Evolutionary conservation across 192 early-diverging fungal genomes (phyloP).

Genomic region (Phycomyces blakesleeanus): DNA sequence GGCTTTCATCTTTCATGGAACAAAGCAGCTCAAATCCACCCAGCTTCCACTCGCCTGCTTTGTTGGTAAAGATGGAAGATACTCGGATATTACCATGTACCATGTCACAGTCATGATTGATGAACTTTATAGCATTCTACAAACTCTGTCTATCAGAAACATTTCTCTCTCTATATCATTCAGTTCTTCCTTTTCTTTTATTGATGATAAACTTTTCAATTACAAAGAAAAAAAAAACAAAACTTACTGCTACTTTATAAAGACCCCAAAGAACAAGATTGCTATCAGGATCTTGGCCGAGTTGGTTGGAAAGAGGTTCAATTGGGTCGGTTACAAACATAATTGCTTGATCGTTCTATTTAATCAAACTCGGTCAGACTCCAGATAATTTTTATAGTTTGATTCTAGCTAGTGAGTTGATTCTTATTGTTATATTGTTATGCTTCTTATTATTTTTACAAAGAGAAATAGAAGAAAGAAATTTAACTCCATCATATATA

Average conservation of each 20-base stretch:
- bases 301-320: slow-evolving; percentile 59
- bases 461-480: too few species aligned
- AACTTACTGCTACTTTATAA: slow-evolving; percentile 79
- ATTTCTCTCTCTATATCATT: neutral
- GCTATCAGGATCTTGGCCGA: slow-evolving; percentile 45
- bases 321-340: slow-evolving; percentile 89
- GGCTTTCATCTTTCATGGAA: slow-evolving; percentile 65
- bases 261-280: slow-evolving; percentile 81
- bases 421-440: too few species aligned
- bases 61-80: slow-evolving; percentile 79
- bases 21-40: slow-evolving; percentile 83
- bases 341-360: slow-evolving; percentile 54
- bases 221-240: slow-evolving; percentile 1
- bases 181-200: too few species aligned
- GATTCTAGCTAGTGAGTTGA: neutral
- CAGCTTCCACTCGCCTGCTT: slow-evolving; percentile 93
- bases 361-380: too few species aligned
- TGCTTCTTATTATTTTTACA: too few species aligned
- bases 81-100: slow-evolving; percentile 85
- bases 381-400: neutral
- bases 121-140: slow-evolving; percentile 80
- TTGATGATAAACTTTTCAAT: too few species aligned
- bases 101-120: slow-evolving; percentile 80
- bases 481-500: too few species aligned
- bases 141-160: neutral